These are phyloP conservation scores for Symbiodinium natans DNA, from an alignment of 73 alveolate genomes.

Conservation along the genomic window DNA sequence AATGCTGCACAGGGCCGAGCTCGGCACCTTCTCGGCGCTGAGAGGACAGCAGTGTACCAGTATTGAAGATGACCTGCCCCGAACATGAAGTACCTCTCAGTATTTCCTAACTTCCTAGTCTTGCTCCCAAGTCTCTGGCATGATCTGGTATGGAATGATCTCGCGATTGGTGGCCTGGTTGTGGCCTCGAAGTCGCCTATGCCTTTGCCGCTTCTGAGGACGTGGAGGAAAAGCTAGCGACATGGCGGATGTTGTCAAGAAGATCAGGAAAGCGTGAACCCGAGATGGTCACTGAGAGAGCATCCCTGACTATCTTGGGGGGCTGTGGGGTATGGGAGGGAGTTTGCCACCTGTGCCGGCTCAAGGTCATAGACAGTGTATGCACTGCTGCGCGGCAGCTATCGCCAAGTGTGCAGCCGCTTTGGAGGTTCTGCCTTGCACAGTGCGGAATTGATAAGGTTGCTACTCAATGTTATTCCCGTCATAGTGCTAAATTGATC, in stretches of 20 bases:
- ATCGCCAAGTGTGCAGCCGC: not conserved
- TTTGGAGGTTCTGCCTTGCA: not conserved
- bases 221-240: not conserved
- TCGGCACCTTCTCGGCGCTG: constrained; percentile 33
- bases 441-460: no score
- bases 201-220: not conserved
- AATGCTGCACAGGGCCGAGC: constrained; percentile 6
- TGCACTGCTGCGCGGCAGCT: not conserved
- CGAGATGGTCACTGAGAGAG: not conserved
- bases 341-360: no score
- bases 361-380: not conserved
- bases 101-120: no score
- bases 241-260: constrained; percentile 31
- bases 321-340: no score
- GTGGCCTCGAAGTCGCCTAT: not conserved
- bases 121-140: no score
- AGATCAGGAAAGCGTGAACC: constrained; percentile 1
- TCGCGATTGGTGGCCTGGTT: not conserved
- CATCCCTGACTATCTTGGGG: no score
- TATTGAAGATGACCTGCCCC: no score
- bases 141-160: no score
- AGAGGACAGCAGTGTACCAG: constrained; percentile 22
- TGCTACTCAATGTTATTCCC: no score
- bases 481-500: no score
- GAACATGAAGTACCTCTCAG: no score